Base-by-base conservation (phyloP, 208 protist genomes). In the Leishmania tropica region DNA sequence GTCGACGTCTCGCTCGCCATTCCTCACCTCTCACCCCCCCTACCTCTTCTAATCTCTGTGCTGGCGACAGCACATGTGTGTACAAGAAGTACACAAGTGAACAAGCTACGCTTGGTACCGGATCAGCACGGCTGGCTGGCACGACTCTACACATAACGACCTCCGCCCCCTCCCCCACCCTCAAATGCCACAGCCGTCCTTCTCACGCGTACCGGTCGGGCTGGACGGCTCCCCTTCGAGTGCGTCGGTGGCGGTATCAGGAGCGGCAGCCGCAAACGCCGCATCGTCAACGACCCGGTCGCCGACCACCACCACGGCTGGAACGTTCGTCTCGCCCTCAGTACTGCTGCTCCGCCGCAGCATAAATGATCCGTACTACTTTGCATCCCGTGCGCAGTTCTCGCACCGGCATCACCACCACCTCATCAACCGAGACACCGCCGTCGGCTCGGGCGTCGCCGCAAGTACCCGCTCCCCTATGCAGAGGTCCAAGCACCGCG, bases 321-420 rank as follows among this genome's bases (percentile, higher is more conserved):
- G 71, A n/a, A 56, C 47, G n/a, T 31, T 53, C 28, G 35, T 13
- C 68, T 45, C 68, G 19, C 24, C 68, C 7, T 51, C 48, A 13
- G 17, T 37, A 8, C 71, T n/a, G 31, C 48, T 76, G 47, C n/a
- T n/a, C 24, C 72, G 72, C 51, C 48, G 51, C 72, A 76, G 8
- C 72, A 42, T 76, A 15, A 58, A 76, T 42, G 42, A 76, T 28
- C 72, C n/a, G 13, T 76, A 42, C 72, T 76, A 56, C 72, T 58
- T 45, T 28, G 51, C 42, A n/a, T 76, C 72, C 21, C 48, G 72
- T 35, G 47, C 48, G 17, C 72, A 56, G 72, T 31, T 19, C 42
- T 74, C 68, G 68, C 45, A 40, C 17, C 72, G 15, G 17, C 51
- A 40, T 42, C 35, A 64, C 31, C 53, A 19, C 37, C 51, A 64